Evolutionary conservation across 225 moss, liverwort and hornwort genomes (phyloP), one percentile per base, ranked within the genome.

Genomic region (Asterella californica): DNA sequence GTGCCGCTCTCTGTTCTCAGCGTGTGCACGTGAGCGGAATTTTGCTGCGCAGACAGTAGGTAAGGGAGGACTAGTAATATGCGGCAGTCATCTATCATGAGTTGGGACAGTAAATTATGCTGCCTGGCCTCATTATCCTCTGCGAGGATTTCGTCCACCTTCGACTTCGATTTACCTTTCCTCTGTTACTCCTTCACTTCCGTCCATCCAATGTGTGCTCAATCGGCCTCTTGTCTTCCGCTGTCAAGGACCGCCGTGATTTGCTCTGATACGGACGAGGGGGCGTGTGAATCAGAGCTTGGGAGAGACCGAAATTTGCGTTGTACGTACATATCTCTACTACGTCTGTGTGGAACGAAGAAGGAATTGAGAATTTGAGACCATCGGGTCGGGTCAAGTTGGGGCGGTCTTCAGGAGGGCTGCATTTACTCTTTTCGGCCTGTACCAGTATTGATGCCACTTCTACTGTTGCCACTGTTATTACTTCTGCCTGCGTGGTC

Each of bases 1-100:
- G 55, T 74, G 52, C 55, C 15, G 75, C 33, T 75, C 49, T 75
- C 75, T 75, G 75, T 75, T 75, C 22, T 29, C 54, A 75, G 75
- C 55, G 54, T 42, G 73, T 57, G 75, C 75, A 75, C 75, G 75
- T 75, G 75, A 75, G 27, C 75, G 22, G 55, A 57, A 75, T 37
- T 72, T 69, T 49, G 70, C 70, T 72, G 49, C 72, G 69, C 69
- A 70, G 33, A 67, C 33, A 27, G 36, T 37, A 34, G 64, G 30
- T 24, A 64, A 24, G 27, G 64, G 64, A 24, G 62, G 57, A 57
- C 57, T 5, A 57, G 57, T 57, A 57, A 57, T 57, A 19, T 57
- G n/a, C n/a, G n/a, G n/a, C n/a, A n/a, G n/a, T n/a, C n/a, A 57
- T 57, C 42, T 42, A 42, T n/a, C n/a, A n/a, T n/a, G n/a, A n/a